Evolutionary conservation across 78 protist genomes (phyloP).

Genomic region (Creolimax fragrantissima): DNA sequence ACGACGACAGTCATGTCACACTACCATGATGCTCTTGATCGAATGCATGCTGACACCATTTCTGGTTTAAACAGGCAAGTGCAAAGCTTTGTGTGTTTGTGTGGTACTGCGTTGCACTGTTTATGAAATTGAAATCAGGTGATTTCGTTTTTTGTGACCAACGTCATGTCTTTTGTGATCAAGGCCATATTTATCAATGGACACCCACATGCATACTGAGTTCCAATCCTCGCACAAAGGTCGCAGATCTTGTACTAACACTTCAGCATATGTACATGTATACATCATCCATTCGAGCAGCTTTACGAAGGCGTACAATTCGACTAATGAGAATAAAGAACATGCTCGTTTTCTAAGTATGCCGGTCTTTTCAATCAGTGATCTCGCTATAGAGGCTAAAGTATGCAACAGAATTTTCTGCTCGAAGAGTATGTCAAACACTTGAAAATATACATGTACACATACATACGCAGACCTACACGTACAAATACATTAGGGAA

Average conservation of each 20-base stretch:
- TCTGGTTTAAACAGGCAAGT: neutral
- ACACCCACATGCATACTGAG: too few species aligned
- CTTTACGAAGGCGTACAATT: too few species aligned
- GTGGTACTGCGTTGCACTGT: too few species aligned
- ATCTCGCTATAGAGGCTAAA: neutral
- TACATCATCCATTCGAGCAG: too few species aligned
- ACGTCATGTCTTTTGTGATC: too few species aligned
- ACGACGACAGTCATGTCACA: neutral
- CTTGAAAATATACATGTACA: neutral
- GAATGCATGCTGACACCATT: neutral
- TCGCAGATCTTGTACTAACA: too few species aligned
- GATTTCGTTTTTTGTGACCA: too few species aligned
- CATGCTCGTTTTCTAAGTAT: neutral
- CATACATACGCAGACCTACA: neutral
- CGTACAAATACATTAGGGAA: neutral
- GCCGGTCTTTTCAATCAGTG: neutral
- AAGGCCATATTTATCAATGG: too few species aligned
- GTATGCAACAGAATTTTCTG: neutral
- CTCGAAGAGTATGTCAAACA: neutral
- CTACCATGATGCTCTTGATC: neutral
- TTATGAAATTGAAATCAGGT: too few species aligned
- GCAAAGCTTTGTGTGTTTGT: too few species aligned
- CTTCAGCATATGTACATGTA: too few species aligned
- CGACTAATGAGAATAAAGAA: neutral
- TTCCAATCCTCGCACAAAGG: too few species aligned